phyloP scores from a whole-genome alignment of 306 rosid species.

The Trifolium fragiferum region DNA sequence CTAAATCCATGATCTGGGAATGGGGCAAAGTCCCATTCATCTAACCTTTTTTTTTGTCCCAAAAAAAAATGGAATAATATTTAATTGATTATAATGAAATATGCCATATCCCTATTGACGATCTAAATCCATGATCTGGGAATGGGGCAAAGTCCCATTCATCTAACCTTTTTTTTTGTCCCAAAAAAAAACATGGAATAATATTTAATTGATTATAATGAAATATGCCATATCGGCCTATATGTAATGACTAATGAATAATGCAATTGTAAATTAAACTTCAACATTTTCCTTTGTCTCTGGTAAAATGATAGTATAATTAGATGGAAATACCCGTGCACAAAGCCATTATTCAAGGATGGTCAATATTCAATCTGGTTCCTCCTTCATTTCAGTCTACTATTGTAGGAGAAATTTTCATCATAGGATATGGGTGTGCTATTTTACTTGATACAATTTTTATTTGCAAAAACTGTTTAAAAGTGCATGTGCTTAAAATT shows the following conservation, averaged over 20 bases:
- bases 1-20: conserved; percentile 11
- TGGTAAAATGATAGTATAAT: conserved; percentile 1
- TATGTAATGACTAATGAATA: background rate
- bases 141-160: background rate
- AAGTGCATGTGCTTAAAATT: background rate
- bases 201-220: background rate
- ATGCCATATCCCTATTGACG: too few species aligned
- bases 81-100: conserved; percentile 1
- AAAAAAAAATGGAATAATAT: background rate
- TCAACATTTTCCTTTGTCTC: conserved; percentile 11
- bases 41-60: background rate
- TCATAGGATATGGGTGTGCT: background rate
- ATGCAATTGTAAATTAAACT: conserved; percentile 13
- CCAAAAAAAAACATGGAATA: background rate
- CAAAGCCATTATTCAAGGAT: background rate
- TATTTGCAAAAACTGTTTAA: conserved; percentile 11
- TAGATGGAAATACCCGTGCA: background rate
- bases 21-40: background rate
- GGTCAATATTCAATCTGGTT: conserved; percentile 3
- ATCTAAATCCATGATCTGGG: background rate
- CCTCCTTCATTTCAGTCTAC: conserved; percentile 28
- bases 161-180: background rate
- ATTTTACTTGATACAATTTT: conserved; percentile 1
- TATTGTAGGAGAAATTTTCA: background rate
- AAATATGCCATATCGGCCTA: background rate